Conservation (phyloP, 768 basidiomycete genomes). For the Leccinum ochraceum region DNA sequence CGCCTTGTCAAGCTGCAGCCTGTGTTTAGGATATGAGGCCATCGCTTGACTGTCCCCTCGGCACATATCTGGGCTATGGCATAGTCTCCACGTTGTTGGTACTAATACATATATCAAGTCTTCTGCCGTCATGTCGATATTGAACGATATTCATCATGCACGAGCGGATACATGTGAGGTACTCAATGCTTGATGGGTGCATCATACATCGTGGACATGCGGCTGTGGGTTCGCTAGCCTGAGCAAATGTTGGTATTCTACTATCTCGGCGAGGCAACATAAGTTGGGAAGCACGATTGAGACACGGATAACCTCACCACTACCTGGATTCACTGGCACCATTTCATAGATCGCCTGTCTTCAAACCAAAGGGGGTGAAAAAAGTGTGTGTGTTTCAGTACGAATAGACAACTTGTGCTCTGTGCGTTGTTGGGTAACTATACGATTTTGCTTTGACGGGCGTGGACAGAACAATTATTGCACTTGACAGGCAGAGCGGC, state of each 20-base stretch:
- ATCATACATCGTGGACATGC: not conserved
- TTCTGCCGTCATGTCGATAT: conserved; percentile 7
- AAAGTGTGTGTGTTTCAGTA: conserved; percentile 25
- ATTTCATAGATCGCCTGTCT: conserved; percentile 1
- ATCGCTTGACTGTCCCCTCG: conserved; percentile 5
- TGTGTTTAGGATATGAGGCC: not conserved
- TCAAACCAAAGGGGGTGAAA: conserved; percentile 11
- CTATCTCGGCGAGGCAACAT: not conserved
- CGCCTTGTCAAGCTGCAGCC: conserved; percentile 32
- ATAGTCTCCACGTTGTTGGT: conserved; percentile 4
- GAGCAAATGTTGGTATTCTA: not conserved
- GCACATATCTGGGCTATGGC: not conserved
- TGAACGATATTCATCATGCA: conserved; percentile 11
- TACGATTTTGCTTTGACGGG: conserved; percentile 34
- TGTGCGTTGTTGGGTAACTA: conserved; percentile 24
- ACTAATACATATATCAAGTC: conserved; percentile 18
- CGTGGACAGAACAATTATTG: conserved; percentile 30
- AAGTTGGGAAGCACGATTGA: not conserved
- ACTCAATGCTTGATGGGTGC: conserved; percentile 14
- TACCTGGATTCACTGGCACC: not conserved
- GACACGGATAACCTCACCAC: conserved; percentile 14
- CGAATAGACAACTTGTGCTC: conserved; percentile 16
- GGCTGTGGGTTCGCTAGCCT: not conserved
- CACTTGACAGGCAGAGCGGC: conserved; percentile 29
- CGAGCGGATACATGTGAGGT: conserved; percentile 10